phyloP scores from a whole-genome alignment of 208 protist species.

The Lotmaria passim region DNA sequence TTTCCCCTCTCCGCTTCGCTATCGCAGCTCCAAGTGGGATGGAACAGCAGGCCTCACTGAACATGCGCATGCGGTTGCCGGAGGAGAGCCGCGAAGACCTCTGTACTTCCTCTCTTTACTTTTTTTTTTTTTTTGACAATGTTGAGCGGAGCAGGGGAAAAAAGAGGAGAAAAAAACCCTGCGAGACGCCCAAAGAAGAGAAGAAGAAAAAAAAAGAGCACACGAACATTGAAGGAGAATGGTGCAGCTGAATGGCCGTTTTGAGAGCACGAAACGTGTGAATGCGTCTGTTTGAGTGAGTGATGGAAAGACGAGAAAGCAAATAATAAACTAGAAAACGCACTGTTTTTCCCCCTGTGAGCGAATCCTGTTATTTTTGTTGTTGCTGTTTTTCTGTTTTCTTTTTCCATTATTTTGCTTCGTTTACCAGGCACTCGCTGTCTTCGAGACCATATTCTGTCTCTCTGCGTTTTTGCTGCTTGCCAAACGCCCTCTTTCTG shows the following conservation, averaged over 20 bases:
- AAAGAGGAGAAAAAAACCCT: no score
- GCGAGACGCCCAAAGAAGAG: no score
- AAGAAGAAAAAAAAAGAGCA: slow-evolving; percentile 1
- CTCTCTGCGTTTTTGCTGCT: slow-evolving; percentile 6
- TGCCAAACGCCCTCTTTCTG: background rate
- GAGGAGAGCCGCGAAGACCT: no score
- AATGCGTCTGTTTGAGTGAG: no score
- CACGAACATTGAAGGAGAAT: background rate
- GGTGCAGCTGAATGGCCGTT: background rate
- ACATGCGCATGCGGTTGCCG: no score
- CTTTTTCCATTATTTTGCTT: no score
- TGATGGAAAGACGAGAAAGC: background rate
- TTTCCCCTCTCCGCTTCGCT: no score
- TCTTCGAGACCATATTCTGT: background rate
- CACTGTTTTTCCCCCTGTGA: background rate
- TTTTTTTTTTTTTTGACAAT: background rate
- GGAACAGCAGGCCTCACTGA: no score
- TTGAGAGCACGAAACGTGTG: background rate
- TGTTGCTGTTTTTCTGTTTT: slow-evolving; percentile 10
- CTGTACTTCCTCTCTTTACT: no score
- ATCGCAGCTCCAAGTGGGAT: no score
- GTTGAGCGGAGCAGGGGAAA: no score
- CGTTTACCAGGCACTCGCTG: no score
- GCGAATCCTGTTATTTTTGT: background rate
- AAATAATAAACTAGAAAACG: slow-evolving; percentile 6